Conservation (phyloP, 495 filamentous ascomycete genomes). For the Neurospora tetraspora region DNA sequence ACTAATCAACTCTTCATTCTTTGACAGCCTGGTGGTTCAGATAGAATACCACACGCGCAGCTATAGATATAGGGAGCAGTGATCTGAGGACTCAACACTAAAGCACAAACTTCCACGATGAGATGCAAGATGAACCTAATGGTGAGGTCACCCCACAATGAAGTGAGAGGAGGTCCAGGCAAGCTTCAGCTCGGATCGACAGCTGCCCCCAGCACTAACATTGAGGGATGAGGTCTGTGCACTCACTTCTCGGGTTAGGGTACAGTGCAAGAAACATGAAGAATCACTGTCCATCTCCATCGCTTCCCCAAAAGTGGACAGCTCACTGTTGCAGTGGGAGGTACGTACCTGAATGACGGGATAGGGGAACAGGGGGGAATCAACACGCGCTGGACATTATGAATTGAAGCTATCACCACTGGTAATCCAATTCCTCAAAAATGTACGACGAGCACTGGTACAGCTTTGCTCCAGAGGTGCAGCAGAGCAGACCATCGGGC, state of each 20-base stretch:
- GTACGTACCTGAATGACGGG: neutral
- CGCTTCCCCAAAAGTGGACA: neutral
- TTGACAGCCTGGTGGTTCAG: too few species aligned
- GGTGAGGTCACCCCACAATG: neutral
- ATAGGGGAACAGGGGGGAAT: neutral
- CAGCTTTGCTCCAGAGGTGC: constrained; percentile 43
- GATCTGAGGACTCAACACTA: neutral
- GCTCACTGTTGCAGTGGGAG: neutral
- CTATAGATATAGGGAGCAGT: neutral
- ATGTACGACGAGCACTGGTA: constrained; percentile 77
- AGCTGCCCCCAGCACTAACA: neutral
- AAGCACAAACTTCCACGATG: neutral
- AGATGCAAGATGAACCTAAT: neutral
- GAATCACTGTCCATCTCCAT: neutral
- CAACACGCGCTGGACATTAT: neutral
- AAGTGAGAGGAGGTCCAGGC: neutral
- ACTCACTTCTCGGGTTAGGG: neutral
- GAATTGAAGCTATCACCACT: neutral
- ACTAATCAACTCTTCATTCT: neutral
- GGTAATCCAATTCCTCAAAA: constrained; percentile 2
- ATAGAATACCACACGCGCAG: neutral
- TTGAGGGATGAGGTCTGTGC: neutral
- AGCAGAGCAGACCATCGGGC: constrained; percentile 28
- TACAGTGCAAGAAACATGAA: neutral
- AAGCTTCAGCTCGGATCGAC: neutral